These are phyloP conservation scores for Danielozyma ontarioensis DNA, from an alignment of 805 yeast species.

Conservation along the genomic window DNA sequence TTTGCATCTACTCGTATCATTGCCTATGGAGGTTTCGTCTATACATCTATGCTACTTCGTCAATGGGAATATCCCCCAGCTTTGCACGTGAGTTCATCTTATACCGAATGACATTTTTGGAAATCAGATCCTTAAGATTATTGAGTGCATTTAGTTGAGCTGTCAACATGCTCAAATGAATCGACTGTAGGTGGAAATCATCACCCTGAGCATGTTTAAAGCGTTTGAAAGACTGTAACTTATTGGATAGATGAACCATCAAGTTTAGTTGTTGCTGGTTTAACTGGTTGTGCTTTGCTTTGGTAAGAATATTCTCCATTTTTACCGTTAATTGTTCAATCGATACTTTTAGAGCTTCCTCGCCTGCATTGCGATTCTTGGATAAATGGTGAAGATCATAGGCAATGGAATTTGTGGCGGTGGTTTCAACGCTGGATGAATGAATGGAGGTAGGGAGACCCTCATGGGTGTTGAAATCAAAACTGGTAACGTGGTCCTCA, in stretches of 20 bases:
- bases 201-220: conserved; percentile 2
- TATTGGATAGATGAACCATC: conserved; percentile 24
- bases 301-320: conserved; percentile 16
- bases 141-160: conserved; percentile 23
- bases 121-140: conserved; percentile 11
- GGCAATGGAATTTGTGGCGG: conserved; percentile 26
- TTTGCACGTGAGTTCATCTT: conserved; percentile 2
- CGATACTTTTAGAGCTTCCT: conserved; percentile 7
- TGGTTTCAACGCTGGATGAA: conserved; percentile 26
- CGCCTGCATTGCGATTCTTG: conserved; percentile 5
- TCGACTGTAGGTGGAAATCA: conserved; percentile 13
- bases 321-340: conserved; percentile 19
- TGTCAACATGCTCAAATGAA: conserved; percentile 26
- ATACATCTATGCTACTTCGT: too few species aligned
- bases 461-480: conserved; percentile 2
- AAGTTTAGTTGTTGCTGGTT: conserved; percentile 8
- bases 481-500: conserved; percentile 3
- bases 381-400: conserved; percentile 21
- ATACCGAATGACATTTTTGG: conserved; percentile 8
- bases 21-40: too few species aligned
- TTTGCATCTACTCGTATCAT: background rate
- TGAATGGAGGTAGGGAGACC: conserved; percentile 12
- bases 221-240: conserved; percentile 11
- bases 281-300: conserved; percentile 4
- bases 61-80: too few species aligned